Evolutionary conservation across 805 yeast genomes (phyloP), one percentile per base, ranked within the genome.

Genomic region (Yarrowia phangngaensis): DNA sequence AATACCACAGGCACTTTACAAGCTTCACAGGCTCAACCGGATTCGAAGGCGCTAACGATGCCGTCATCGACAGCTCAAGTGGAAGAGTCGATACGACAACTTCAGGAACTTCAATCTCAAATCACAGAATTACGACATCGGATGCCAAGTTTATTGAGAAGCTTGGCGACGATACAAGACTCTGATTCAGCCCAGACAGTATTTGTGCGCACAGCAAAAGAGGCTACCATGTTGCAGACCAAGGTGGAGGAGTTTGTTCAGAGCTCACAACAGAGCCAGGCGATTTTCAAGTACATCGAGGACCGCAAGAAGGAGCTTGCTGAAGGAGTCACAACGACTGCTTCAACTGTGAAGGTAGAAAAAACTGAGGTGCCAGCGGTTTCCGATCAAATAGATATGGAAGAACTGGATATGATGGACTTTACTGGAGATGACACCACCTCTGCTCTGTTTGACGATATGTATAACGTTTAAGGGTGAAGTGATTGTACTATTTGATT

Each of bases 381-480:
- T 13, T 27, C 16, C 26, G 48, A 29, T 7, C 48, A 41, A 13
- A 15, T 30, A 22, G 48, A 29, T 4, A 38, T 38, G 32, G 48
- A 41, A n/a, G 48, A 41, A 26, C 20, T 41, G 28, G 38, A 26
- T 11, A 52, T 52, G 20, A 78, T 86, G 80, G 61, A 65, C 14
- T 63, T 41, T 16, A 20, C 20, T 17, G 48, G 48, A 29, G 29
- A 31, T 22, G 46, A 28, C 12, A 31, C 31, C 45, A 11, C 43
- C 16, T 45, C 50, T n/a, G 48, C 48, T 20, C 16, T 33, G 30
- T 32, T 47, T 22, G 30, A 31, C 24, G 38, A 29, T 20, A 56
- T 52, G 56, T 56, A 54, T 36, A 52, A 38, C 11, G 24, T 24
- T 20, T 38, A 22, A 22, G 24, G 24, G 24, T n/a, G n/a, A n/a